Base-by-base conservation (phyloP, 2,329 filamentous ascomycete genomes). In the Hypoxylon sp. region DNA sequence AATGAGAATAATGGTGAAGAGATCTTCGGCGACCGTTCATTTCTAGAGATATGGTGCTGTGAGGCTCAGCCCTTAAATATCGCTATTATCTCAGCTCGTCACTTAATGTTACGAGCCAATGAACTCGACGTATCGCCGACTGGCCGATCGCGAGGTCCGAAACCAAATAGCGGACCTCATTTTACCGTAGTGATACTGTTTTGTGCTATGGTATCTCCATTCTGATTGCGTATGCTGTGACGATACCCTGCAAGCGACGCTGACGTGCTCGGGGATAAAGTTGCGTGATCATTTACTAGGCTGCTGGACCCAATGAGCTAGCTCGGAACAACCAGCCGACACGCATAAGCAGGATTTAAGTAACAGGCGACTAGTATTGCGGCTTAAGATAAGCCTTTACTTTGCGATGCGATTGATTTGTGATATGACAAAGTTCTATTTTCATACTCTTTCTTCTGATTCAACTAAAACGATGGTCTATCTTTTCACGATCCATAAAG, bases 221-320 rank as follows among this genome's bases (percentile, higher is more conserved):
- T 22, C 5, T 52, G 57, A 48, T 67, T 70, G 22, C 61, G 57
- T 37, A 47, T 54, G 44, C 17, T 52, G 46, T 33, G 57, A 54
- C 56, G 26, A 39, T 48, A 26, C 59, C 63, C 58, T 69, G 67
- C 67, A 66, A 57, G 63, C n/a, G 35, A 42, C 47, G 56, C 55
- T 70, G 68, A 70, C 68, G 68, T 70, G 65, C 68, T 68, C 50
- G 52, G 53, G 4, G 57, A 63, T 56, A 47, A 63, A 62, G 58
- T 70, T 70, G 68, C 68, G 68, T 70, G 62, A 68, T 70, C 37
- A 57, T 37, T 44, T 17, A 26, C 51, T 46, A 19, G 9, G 22
- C 22, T 17, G 26, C 31, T 8, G 44, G 67, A 57, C 52, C 67
- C 63, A 70, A 67, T 67, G 51, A 64, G 67, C 54, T 61, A n/a